A percentile compares a stretch with the other conserved stretches of the same genome.
phyloP scores from a whole-genome alignment of 2,329 filamentous ascomycete genomes.

The Ophiostoma australiae region DNA sequence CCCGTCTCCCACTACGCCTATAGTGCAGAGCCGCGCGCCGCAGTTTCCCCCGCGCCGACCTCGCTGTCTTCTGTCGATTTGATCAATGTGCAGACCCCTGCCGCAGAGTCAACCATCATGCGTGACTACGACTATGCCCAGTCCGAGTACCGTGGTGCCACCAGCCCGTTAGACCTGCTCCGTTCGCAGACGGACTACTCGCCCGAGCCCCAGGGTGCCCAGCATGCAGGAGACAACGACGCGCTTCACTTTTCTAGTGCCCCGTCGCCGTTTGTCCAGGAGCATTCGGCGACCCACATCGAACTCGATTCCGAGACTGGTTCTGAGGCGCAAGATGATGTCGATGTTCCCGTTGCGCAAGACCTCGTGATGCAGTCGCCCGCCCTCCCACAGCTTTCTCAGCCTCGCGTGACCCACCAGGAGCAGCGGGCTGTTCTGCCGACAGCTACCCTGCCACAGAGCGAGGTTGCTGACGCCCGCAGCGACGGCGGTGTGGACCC shows the following conservation, averaged over 20 bases:
- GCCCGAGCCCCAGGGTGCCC: not conserved
- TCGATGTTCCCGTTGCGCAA: not conserved
- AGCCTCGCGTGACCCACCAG: not conserved
- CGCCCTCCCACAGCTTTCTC: not conserved
- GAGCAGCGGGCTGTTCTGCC: slow-evolving; percentile 1
- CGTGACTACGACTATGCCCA: not conserved
- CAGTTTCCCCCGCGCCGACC: slow-evolving; percentile 21
- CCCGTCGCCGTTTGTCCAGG: slow-evolving; percentile 16
- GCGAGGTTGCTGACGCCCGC: not conserved
- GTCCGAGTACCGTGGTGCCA: slow-evolving; percentile 3
- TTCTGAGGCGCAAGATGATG: not conserved
- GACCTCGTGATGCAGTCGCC: not conserved
- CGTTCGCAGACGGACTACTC: slow-evolving; percentile 7
- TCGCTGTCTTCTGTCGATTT: slow-evolving; percentile 24
- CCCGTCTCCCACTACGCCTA: not conserved
- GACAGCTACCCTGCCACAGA: slow-evolving; percentile 4
- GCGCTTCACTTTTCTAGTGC: slow-evolving; percentile 18
- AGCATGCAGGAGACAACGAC: slow-evolving; percentile 4
- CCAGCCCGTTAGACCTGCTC: not conserved
- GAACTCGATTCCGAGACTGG: not conserved
- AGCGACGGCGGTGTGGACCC: slow-evolving; percentile 16
- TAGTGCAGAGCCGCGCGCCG: not conserved
- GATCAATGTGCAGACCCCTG: slow-evolving; percentile 24
- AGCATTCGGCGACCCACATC: slow-evolving; percentile 1
- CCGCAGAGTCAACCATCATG: not conserved